Conservation (phyloP, 2,329 filamentous ascomycete genomes). For the Hypoxylon sp. region DNA sequence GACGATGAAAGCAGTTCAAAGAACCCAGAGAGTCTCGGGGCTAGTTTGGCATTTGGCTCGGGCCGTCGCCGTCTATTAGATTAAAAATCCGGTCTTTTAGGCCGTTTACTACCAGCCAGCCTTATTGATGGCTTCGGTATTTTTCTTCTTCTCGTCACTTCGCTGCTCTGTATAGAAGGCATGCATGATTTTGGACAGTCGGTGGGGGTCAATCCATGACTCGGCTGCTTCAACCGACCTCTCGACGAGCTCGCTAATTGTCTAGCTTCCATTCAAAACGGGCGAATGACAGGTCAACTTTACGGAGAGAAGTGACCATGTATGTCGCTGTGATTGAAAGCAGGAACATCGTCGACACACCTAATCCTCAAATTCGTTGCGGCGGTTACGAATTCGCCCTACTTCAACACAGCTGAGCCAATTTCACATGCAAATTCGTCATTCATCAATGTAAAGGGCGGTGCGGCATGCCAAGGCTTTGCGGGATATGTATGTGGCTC, state of each 20-base stretch:
- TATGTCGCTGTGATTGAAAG: slow-evolving; percentile 6
- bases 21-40: background rate
- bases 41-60: background rate
- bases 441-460: too few species aligned
- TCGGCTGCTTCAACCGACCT: background rate
- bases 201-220: slow-evolving; percentile 1
- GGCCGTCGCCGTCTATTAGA: background rate
- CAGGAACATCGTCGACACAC: slow-evolving; percentile 12
- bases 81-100: background rate
- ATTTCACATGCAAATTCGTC: slow-evolving; percentile 20
- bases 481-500: background rate
- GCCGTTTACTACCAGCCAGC: background rate
- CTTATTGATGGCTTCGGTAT: slow-evolving; percentile 5
- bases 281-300: slow-evolving; percentile 15
- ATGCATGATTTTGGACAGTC: too few species aligned
- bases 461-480: too few species aligned
- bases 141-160: too few species aligned
- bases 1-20: slow-evolving; percentile 17
- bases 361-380: background rate
- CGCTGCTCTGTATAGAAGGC: too few species aligned
- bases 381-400: background rate
- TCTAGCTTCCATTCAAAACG: background rate
- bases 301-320: too few species aligned
- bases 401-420: background rate
- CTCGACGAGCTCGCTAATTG: background rate